These are phyloP conservation scores for Colletotrichum tropicicola DNA, from an alignment of 2,329 filamentous ascomycete species.

Conservation along the genomic window DNA sequence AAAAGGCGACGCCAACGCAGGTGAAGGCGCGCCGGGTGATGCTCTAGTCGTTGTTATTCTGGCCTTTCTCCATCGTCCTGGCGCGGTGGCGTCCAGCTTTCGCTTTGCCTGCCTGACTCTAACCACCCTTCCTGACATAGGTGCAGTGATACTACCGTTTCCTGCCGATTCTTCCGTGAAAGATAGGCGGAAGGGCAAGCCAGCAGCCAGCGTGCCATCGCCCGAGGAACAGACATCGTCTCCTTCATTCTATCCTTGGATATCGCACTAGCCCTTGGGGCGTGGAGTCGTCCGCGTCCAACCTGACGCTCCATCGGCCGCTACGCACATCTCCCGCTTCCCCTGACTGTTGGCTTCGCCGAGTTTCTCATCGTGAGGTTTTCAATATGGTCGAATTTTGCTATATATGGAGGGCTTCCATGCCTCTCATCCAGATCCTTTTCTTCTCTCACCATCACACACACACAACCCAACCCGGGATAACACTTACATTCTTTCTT, in stretches of 20 bases:
- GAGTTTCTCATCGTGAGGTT: neutral
- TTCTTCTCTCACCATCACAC: slow-evolving; percentile 10
- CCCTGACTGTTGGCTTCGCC: neutral
- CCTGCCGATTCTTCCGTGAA: slow-evolving; percentile 1
- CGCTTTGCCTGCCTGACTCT: neutral
- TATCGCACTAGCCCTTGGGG: slow-evolving; percentile 1
- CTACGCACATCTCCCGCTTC: slow-evolving; percentile 7
- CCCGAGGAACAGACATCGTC: neutral
- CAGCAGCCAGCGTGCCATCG: neutral
- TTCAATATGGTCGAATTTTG: slow-evolving; percentile 4
- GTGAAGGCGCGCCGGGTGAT: neutral
- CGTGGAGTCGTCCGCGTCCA: slow-evolving; percentile 4
- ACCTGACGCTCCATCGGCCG: slow-evolving; percentile 18
- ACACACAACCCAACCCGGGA: slow-evolving; percentile 21
- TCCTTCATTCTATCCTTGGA: slow-evolving; percentile 17
- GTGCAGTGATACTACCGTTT: neutral
- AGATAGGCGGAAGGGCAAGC: neutral
- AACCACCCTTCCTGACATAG: neutral
- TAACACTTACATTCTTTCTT: slow-evolving; percentile 27
- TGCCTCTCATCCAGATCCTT: neutral
- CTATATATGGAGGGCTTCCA: slow-evolving; percentile 24
- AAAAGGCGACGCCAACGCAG: neutral
- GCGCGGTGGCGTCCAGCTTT: slow-evolving; percentile 3
- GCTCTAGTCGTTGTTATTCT: neutral
- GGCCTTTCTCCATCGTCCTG: neutral